Percentiles rank a stretch among this genome's conserved stretches.
Conservation (phyloP, 2,329 filamentous ascomycete species). For the Lecanicillium sp. region DNA sequence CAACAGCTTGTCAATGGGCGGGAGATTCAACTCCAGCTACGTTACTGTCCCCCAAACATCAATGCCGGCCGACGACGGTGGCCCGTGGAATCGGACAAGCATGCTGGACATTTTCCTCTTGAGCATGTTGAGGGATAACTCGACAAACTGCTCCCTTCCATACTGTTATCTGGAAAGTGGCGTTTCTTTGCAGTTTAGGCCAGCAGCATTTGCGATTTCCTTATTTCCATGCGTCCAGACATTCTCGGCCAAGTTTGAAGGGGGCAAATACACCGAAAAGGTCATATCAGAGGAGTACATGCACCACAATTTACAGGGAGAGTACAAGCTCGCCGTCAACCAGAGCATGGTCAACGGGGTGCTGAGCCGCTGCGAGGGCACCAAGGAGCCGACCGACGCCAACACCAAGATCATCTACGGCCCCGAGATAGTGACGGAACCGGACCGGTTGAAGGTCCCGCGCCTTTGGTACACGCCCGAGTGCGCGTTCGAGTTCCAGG, state of each 20-base stretch:
- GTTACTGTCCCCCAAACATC: not conserved
- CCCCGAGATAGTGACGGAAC: too few relatives aligned
- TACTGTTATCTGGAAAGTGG: not conserved
- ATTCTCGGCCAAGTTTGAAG: not conserved
- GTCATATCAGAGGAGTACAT: slow-evolving; percentile 1
- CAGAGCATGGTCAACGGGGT: not conserved
- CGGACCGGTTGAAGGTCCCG: not conserved
- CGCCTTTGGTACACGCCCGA: not conserved
- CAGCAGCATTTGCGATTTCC: not conserved
- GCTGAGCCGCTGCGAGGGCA: not conserved
- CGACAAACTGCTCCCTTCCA: not conserved
- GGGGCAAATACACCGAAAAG: not conserved
- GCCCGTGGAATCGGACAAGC: slow-evolving; percentile 4
- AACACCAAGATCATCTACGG: not conserved
- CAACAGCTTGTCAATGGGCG: not conserved
- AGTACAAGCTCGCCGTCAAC: not conserved
- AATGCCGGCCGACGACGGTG: not conserved
- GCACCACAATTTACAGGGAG: not conserved
- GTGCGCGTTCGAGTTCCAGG: slow-evolving; percentile 2
- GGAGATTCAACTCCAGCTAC: not conserved
- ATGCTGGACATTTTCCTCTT: not conserved
- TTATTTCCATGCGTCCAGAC: slow-evolving; percentile 3
- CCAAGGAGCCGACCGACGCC: not conserved
- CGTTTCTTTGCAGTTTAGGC: not conserved
- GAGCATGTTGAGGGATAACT: not conserved